Percentiles rank a stretch among this genome's conserved stretches.
Conservation (phyloP, 306 rosid genomes). For the Prunus fruticosa region DNA sequence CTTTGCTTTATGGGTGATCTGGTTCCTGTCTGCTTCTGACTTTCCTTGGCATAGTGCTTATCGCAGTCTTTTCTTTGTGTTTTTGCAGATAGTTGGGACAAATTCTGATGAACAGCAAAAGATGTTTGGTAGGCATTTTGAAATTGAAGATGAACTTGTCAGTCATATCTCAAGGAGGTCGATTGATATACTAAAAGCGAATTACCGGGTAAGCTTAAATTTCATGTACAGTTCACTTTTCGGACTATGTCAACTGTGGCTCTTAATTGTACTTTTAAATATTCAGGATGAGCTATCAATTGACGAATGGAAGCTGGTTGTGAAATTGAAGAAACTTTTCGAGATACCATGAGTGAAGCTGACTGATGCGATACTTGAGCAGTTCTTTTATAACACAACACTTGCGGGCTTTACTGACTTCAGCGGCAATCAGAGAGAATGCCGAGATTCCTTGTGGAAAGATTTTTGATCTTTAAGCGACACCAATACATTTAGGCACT, state of each 20-base stretch:
- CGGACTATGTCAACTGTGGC: not conserved
- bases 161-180: constrained; percentile 86
- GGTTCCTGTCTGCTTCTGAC: not conserved
- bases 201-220: constrained; percentile 70
- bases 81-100: constrained; percentile 68
- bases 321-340: constrained; percentile 77
- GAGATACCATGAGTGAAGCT: constrained; percentile 55
- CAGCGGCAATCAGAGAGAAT: not conserved
- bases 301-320: constrained; percentile 84
- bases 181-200: constrained; percentile 74
- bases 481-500: not conserved
- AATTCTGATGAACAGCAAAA: constrained; percentile 92
- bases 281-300: constrained; percentile 65
- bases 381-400: not conserved
- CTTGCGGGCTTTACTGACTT: not conserved
- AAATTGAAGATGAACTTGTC: constrained; percentile 87
- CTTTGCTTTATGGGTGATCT: not conserved
- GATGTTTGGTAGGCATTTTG: constrained; percentile 96
- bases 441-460: not conserved
- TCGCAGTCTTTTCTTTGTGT: constrained; percentile 5
- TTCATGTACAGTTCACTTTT: not conserved
- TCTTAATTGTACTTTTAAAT: constrained; percentile 7
- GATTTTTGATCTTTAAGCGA: not conserved
- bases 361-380: not conserved
- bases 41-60: not conserved